Percentiles rank a stretch among this genome's conserved stretches.
Evolutionary conservation across 2,329 filamentous ascomycete genomes (phyloP).

Genomic region (Pseudogymnoascus sp.): DNA sequence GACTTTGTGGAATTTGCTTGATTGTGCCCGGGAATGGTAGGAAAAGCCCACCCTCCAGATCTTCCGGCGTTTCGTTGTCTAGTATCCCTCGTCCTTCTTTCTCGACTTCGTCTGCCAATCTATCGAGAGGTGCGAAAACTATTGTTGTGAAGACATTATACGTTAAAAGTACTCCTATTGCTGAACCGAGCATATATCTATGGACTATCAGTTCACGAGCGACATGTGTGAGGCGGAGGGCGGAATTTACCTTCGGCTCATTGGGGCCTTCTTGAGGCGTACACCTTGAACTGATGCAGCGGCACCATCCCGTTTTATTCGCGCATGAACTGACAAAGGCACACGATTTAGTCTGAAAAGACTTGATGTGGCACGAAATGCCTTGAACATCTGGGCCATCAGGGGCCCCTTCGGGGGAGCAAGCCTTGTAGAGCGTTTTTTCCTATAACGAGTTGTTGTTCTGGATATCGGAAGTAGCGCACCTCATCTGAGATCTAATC

Average conservation of each 20-base stretch:
- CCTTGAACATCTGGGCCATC: conserved; percentile 9
- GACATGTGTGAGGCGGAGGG: neutral
- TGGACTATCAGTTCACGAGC: neutral
- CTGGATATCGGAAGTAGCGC: neutral
- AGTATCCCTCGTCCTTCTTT: conserved; percentile 27
- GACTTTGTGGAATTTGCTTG: conserved; percentile 38
- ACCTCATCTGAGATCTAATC: neutral
- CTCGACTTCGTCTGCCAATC: conserved; percentile 33
- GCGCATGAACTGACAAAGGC: neutral
- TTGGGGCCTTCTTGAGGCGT: neutral
- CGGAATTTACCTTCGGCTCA: neutral
- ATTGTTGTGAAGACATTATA: conserved; percentile 38
- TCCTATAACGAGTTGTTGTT: neutral
- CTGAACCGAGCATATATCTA: conserved; percentile 25
- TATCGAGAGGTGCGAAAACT: conserved; percentile 40
- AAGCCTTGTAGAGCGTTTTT: neutral
- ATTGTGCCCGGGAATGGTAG: conserved; percentile 56
- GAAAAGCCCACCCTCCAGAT: conserved; percentile 42
- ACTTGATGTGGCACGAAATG: conserved; percentile 1
- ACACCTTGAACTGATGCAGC: neutral
- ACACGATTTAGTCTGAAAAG: neutral
- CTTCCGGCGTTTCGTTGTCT: conserved; percentile 37
- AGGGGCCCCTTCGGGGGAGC: neutral
- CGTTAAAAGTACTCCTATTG: conserved; percentile 31
- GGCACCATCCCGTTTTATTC: neutral